These are phyloP conservation scores for Closterium sp. DNA, from an alignment of 139 green algal species.

Conservation along the genomic window DNA sequence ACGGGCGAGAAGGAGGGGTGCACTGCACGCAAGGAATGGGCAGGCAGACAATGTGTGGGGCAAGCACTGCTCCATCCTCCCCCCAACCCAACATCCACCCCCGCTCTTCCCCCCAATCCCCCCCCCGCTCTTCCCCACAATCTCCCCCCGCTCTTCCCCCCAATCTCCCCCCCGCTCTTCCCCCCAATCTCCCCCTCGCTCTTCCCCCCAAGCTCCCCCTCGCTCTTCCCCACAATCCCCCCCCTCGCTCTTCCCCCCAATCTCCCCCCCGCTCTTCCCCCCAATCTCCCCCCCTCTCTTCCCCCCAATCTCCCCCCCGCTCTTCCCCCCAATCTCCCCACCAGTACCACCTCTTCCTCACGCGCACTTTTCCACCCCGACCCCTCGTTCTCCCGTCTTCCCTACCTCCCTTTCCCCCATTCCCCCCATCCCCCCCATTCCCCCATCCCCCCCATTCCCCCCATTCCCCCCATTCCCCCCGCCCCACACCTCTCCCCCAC, in stretches of 20 bases:
- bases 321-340: not conserved
- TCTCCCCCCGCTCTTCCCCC: not conserved
- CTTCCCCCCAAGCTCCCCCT: slow-evolving; percentile 55
- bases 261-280: slow-evolving; percentile 65
- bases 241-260: too few relatives aligned
- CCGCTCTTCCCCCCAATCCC: slow-evolving; percentile 64
- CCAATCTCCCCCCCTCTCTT: slow-evolving; percentile 52
- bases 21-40: too few relatives aligned
- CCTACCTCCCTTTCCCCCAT: slow-evolving; percentile 79
- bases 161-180: too few relatives aligned
- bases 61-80: too few relatives aligned
- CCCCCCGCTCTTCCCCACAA: not conserved
- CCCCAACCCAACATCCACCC: too few relatives aligned
- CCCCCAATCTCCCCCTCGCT: slow-evolving; percentile 49
- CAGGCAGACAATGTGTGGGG: too few relatives aligned
- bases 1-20: too few relatives aligned
- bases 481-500: slow-evolving; percentile 17
- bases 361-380: too few relatives aligned
- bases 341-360: not conserved
- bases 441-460: too few relatives aligned
- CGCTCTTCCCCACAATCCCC: not conserved
- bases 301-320: not conserved
- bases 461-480: not conserved
- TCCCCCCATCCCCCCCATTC: slow-evolving; percentile 63
- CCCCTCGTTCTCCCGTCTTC: not conserved